Percentiles rank a stretch among this genome's conserved stretches.
Conservation (phyloP, 2,329 filamentous ascomycete genomes). For the Stachybotrys chartarum region DNA sequence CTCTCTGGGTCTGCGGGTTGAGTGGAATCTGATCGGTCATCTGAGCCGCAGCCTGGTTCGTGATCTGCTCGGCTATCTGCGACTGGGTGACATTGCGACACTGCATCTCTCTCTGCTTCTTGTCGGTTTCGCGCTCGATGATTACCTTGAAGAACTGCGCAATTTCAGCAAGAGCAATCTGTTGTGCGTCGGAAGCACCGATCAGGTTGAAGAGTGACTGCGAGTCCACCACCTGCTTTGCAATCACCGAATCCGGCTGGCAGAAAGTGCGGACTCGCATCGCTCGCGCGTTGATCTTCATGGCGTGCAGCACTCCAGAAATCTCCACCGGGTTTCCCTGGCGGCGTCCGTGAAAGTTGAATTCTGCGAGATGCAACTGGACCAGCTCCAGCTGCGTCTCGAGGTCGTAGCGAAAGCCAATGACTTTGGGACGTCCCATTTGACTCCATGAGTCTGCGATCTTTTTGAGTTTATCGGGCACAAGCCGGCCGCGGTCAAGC, state of each 20-base stretch:
- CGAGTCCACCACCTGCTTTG: constrained; percentile 49
- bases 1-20: background rate
- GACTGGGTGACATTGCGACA: background rate
- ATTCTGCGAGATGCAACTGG: constrained; percentile 39
- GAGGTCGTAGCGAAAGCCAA: constrained; percentile 52
- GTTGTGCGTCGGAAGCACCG: constrained; percentile 33
- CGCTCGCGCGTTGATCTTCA: constrained; percentile 43
- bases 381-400: constrained; percentile 54
- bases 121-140: constrained; percentile 35
- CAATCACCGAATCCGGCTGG: constrained; percentile 50
- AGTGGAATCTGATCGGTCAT: background rate
- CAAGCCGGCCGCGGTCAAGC: constrained; percentile 47
- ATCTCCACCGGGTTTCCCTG: constrained; percentile 36
- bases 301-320: constrained; percentile 40
- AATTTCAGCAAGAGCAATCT: constrained; percentile 41
- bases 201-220: constrained; percentile 44
- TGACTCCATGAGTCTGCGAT: constrained; percentile 44
- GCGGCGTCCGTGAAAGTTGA: constrained; percentile 45
- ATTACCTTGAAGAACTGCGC: constrained; percentile 47
- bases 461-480: constrained; percentile 42
- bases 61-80: background rate
- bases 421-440: constrained; percentile 45
- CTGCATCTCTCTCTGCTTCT: constrained; percentile 11
- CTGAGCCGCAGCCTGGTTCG: background rate
- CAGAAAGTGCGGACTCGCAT: constrained; percentile 50